phyloP scores from a whole-genome alignment of 805 yeast species.

The Zygosaccharomyces bisporus region DNA sequence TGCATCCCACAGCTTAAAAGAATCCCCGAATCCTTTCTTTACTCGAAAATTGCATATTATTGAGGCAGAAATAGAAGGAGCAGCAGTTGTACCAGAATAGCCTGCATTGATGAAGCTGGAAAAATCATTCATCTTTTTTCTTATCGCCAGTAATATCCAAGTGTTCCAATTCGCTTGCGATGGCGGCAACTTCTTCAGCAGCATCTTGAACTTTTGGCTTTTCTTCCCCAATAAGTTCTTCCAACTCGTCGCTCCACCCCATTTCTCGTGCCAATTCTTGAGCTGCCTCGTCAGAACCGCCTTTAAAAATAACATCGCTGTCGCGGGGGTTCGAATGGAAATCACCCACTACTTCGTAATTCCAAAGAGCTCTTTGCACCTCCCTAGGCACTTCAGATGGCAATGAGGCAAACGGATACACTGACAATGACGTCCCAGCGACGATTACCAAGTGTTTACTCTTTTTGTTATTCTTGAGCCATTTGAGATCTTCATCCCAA shows the following conservation, averaged over 20 bases:
- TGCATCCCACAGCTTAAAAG: too few species aligned
- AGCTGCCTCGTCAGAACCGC: constrained; percentile 66
- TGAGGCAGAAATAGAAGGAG: constrained; percentile 5
- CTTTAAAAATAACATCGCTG: constrained; percentile 56
- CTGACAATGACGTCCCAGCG: constrained; percentile 90
- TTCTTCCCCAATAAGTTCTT: constrained; percentile 35
- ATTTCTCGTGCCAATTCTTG: constrained; percentile 47
- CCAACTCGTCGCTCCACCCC: constrained; percentile 64
- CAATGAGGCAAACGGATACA: constrained; percentile 82
- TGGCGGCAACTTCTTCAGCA: constrained; percentile 11
- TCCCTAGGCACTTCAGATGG: constrained; percentile 58
- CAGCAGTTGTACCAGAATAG: constrained; percentile 15
- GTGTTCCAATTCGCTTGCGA: constrained; percentile 16
- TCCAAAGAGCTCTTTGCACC: constrained; percentile 61
- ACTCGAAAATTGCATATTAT: too few species aligned
- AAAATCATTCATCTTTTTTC: constrained; percentile 14
- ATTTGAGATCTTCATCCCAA: constrained; percentile 54
- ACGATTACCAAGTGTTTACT: constrained; percentile 69
- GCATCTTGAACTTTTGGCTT: constrained; percentile 7
- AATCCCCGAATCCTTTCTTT: too few species aligned
- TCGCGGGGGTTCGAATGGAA: constrained; percentile 51
- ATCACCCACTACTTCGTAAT: constrained; percentile 75
- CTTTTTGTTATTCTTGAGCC: constrained; percentile 40
- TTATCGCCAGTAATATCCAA: constrained; percentile 11
- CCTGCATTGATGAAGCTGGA: constrained; percentile 19